Evolutionary conservation across 176 grass and related monocot species (phyloP), one percentile per base, ranked within the genome.

Genomic region (Musa schizocarpa): DNA sequence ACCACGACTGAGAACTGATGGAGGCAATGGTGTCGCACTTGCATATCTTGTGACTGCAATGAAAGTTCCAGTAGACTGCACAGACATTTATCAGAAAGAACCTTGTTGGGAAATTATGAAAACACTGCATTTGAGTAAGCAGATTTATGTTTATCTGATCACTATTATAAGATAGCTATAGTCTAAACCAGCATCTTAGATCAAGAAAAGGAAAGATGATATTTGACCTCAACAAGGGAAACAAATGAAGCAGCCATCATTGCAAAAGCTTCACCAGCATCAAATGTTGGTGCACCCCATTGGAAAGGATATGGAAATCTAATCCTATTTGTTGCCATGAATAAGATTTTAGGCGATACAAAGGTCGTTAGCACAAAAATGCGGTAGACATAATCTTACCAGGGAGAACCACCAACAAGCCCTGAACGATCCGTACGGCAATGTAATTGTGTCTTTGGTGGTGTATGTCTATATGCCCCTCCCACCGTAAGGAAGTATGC

Each of bases 401-500:
- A 97, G 53, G 94, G 94, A 62, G 94, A 83, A 3, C 88, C 94
- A 24, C 94, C 80, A 85, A 97, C 82, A 17, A 97, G 82, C 55
- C 94, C 94, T 54, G 94, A 93, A 54, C 88, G 90, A 68, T 97
- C 94, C 61, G 94, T 97, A 51, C 94, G 87, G 66, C 94, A 97
- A 83, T 97, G 94, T 27, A 97, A 93, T 65, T 97, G 94, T 9
- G 94, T 93, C 84, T 93, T 97, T 57, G 90, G 90, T 65, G 94
- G 72, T 2, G 84, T 77, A 85, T 87, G 92, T 65, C 88, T 90
- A 82, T 97, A 97, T 25, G 90, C 94, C 68, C 94, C 94, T 75
- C 90, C 94, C 74, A 97, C 90, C 24, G 94, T 97, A n/a, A 97
- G 86, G 62, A 97, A 83, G 70, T 97, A 97, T 67, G 94, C 94